phyloP scores from a whole-genome alignment of 306 rosid species.

The Astragalus membranaceus region DNA sequence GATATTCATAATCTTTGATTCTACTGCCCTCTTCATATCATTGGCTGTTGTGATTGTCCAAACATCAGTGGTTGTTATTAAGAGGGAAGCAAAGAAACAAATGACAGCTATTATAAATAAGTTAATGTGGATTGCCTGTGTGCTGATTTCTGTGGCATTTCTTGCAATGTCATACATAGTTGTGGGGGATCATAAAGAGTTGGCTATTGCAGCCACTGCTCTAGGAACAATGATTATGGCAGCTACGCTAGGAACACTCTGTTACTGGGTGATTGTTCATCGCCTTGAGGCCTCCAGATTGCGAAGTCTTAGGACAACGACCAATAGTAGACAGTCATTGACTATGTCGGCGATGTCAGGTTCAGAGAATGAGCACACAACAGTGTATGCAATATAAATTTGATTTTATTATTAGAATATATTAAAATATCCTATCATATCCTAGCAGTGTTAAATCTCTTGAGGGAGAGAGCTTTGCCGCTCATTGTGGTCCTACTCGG shows the following conservation, averaged over 20 bases:
- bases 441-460: no score
- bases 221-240: slow-evolving; percentile 73
- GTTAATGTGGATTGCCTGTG: slow-evolving; percentile 82
- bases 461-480: no score
- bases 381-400: slow-evolving; percentile 66
- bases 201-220: slow-evolving; percentile 58
- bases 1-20: slow-evolving; percentile 60
- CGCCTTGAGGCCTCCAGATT: slow-evolving; percentile 51
- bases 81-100: slow-evolving; percentile 57
- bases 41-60: slow-evolving; percentile 83
- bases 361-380: slow-evolving; percentile 50
- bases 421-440: no score
- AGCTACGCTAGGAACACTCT: slow-evolving; percentile 62
- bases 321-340: slow-evolving; percentile 46
- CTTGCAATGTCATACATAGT: slow-evolving; percentile 68
- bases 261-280: slow-evolving; percentile 63
- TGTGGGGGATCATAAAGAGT: slow-evolving; percentile 55
- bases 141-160: slow-evolving; percentile 67
- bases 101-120: slow-evolving; percentile 68
- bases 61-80: slow-evolving; percentile 64
- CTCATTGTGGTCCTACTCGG: no score
- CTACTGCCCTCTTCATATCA: slow-evolving; percentile 74
- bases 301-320: slow-evolving; percentile 45
- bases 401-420: not conserved
- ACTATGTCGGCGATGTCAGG: slow-evolving; percentile 49